Conservation (phyloP, 2,329 filamentous ascomycete species). For the Stagonosporopsis rhizophila region DNA sequence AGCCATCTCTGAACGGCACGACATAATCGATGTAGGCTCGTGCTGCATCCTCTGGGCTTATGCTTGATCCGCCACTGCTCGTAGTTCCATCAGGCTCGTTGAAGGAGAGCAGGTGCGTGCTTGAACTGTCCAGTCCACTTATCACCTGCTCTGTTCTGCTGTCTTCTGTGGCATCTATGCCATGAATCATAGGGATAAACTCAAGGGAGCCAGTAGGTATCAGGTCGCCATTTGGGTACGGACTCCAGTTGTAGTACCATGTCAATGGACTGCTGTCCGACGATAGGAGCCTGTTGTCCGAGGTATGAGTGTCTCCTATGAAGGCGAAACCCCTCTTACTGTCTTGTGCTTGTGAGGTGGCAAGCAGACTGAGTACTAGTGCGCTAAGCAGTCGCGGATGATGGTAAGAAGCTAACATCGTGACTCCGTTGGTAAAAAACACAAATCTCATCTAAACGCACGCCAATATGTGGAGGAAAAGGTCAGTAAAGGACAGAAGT, state of each 20-base stretch:
- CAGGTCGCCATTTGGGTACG: conserved; percentile 62
- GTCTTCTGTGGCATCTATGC: conserved; percentile 54
- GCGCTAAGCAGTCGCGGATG: conserved; percentile 4
- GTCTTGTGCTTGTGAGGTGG: conserved; percentile 40
- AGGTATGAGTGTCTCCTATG: conserved; percentile 63
- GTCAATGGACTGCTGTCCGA: conserved; percentile 66
- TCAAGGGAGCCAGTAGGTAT: conserved; percentile 61
- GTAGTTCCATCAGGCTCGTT: conserved; percentile 77
- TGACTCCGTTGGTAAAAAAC: background rate
- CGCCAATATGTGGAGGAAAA: background rate
- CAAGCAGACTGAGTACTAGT: conserved; percentile 18
- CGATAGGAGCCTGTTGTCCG: conserved; percentile 71
- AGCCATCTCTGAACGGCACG: conserved; percentile 67
- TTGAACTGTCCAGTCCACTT: conserved; percentile 61
- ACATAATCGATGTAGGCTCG: conserved; percentile 75
- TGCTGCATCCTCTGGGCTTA: conserved; percentile 69
- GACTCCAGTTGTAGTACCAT: conserved; percentile 86
- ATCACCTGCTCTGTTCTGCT: conserved; percentile 66
- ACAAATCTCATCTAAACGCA: background rate
- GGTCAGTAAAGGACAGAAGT: background rate
- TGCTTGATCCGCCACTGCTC: conserved; percentile 67
- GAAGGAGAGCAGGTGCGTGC: conserved; percentile 74
- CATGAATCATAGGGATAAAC: conserved; percentile 85
- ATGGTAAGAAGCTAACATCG: conserved; percentile 6
- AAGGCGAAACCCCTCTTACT: conserved; percentile 77